Evolutionary conservation across 2,329 filamentous ascomycete genomes (phyloP).

Genomic region (Cryphonectria carpinicola): DNA sequence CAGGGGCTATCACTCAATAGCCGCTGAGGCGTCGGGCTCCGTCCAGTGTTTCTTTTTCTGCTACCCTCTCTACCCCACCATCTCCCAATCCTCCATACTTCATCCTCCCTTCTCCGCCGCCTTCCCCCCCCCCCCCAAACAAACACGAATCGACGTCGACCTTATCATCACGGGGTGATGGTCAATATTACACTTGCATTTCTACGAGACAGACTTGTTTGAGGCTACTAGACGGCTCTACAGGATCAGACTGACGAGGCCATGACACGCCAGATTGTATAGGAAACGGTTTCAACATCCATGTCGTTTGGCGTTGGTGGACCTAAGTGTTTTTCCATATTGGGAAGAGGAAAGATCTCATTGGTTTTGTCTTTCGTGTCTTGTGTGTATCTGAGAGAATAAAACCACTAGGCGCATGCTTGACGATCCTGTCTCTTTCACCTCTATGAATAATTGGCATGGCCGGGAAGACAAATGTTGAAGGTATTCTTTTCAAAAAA

Average conservation of each 20-base stretch:
- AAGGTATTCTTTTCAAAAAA: conserved; percentile 17
- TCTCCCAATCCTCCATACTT: neutral
- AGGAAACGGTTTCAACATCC: conserved; percentile 22
- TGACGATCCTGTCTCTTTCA: conserved; percentile 1
- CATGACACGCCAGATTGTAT: conserved; percentile 28
- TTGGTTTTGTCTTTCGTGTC: conserved; percentile 16
- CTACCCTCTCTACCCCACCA: neutral
- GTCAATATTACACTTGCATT: conserved; percentile 22
- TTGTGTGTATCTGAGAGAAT: conserved; percentile 9
- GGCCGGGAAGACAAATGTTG: conserved; percentile 28
- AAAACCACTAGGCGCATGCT: conserved; percentile 1
- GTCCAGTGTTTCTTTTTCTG: neutral
- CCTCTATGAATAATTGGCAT: conserved; percentile 24
- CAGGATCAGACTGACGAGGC: conserved; percentile 26
- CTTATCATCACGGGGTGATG: conserved; percentile 12
- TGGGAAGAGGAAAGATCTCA: conserved; percentile 30
- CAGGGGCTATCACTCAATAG: conserved; percentile 75
- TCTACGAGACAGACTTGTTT: conserved; percentile 20
- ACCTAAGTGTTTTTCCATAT: conserved; percentile 23
- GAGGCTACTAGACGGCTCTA: conserved; percentile 21
- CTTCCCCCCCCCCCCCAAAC: neutral
- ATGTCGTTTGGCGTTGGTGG: conserved; percentile 27
- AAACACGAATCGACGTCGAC: conserved; percentile 20
- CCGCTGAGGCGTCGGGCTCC: conserved; percentile 43
- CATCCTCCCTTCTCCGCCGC: neutral